Evolutionary conservation across 352 stramenopile species (phyloP), one percentile per base, ranked within the genome.

Genomic region (Achlya hypogyna): DNA sequence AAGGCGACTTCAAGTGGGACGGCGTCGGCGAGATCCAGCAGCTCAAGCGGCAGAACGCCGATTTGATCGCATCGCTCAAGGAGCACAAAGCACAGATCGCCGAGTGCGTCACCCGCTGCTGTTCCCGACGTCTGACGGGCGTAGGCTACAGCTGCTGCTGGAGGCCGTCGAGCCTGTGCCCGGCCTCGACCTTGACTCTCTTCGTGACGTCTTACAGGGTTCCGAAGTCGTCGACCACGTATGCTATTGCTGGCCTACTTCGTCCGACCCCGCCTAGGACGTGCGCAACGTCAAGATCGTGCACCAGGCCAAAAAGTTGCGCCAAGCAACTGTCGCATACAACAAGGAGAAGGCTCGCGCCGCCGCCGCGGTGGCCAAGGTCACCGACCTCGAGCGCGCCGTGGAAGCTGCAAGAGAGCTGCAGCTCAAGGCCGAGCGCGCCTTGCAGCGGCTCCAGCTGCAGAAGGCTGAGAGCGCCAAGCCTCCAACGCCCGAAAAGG

Each of bases 201-300:
- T 91, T 22, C 73, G 88, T 32, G 79, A 88, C 22, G 75, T 90
- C 35, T 52, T 92, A 5, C 70, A 88, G 6, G 82, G 86, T 9
- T 84, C 84, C 40, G 78, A 85, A 38, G 70, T 67, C 40, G 59
- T 68, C 0, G 81, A 88, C 12, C 81, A 90, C 63, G 83, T 89
- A 71, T 38, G 6, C 70, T 62, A 2, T 6, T n/a, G 12, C 40
- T 47, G 1, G 54, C 22, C 14, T 14, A 54, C 23, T 42, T 18
- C 58, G 43, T 60, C 5, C 25, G 2, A 38, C 14, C 31, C 31
- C 25, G 1, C 71, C n/a, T 63, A 92, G 81, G 80, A 92, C 65
- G 71, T 89, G 58, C 80, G 82, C 6, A 78, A 93, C 49, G 65
- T 76, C 12, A 91, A 92, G 71, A 92, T 92, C 53, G 76, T 92